Evolutionary conservation across 805 yeast species (phyloP).

Genomic region (Metschnikowia gelsemii): DNA sequence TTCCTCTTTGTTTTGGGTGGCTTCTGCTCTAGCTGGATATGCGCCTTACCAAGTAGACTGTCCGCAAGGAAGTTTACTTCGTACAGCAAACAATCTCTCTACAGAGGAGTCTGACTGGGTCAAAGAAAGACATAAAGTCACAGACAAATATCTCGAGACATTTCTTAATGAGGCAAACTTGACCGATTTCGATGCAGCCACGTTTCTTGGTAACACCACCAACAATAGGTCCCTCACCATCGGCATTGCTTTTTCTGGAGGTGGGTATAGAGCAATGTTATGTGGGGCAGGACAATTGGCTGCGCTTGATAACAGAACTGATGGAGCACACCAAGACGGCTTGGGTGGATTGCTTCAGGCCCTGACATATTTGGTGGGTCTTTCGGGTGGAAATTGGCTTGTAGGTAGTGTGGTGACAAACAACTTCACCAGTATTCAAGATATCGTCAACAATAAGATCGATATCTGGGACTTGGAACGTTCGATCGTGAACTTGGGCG

Average conservation of each 20-base stretch:
- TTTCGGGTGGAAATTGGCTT: constrained; percentile 53
- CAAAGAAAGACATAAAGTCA: constrained; percentile 31
- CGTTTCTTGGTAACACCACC: constrained; percentile 35
- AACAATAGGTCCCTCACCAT: constrained; percentile 45
- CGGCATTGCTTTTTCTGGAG: constrained; percentile 70
- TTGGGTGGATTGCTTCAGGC: constrained; percentile 24
- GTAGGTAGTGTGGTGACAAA: constrained; percentile 63
- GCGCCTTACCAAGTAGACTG: constrained; percentile 21
- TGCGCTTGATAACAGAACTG: constrained; percentile 74
- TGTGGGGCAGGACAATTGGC: constrained; percentile 81
- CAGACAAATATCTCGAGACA: constrained; percentile 44
- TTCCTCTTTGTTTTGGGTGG: constrained; percentile 12
- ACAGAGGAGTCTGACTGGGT: constrained; percentile 18
- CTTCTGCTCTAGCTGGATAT: constrained; percentile 20
- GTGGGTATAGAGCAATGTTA: constrained; percentile 90
- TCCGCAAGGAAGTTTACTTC: constrained; percentile 16
- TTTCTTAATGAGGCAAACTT: constrained; percentile 48
- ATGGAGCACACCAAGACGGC: constrained; percentile 23
- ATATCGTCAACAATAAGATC: constrained; percentile 26
- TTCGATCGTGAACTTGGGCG: constrained; percentile 22
- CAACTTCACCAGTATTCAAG: constrained; percentile 54
- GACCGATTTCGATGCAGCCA: constrained; percentile 47
- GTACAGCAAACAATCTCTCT: constrained; percentile 15
- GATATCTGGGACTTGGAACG: constrained; percentile 38
- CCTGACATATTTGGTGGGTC: constrained; percentile 21